Percentiles rank a stretch among this genome's conserved stretches.
These are phyloP conservation scores for Dothideomycetes sp. DNA, from an alignment of 2,329 filamentous ascomycete species.

Conservation along the genomic window DNA sequence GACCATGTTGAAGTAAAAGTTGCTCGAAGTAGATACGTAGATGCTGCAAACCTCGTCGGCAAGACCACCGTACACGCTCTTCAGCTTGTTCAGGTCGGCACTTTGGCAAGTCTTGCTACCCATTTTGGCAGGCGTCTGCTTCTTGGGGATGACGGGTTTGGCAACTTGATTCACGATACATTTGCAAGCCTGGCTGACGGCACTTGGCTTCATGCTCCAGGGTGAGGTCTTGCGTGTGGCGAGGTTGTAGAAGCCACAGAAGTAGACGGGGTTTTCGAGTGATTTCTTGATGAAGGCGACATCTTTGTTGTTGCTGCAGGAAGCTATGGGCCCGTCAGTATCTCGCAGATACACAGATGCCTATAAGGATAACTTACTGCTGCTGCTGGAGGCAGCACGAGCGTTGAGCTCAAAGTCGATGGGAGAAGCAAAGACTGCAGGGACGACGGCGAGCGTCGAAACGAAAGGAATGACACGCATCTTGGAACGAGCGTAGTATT, in stretches of 20 bases:
- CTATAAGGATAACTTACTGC: background rate
- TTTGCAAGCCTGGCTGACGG: background rate
- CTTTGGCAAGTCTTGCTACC: background rate
- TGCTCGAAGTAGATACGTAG: background rate
- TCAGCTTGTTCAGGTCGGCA: background rate
- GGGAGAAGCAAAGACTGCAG: background rate
- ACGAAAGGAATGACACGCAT: background rate
- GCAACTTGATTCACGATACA: background rate
- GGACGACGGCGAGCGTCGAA: background rate
- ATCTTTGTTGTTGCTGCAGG: background rate
- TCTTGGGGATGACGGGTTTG: background rate
- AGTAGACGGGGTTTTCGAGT: background rate
- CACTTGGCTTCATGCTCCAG: background rate
- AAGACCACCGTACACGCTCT: too few relatives aligned
- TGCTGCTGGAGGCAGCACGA: too few relatives aligned
- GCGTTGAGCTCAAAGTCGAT: conserved; percentile 1
- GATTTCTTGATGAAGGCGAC: background rate
- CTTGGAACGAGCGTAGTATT: too few relatives aligned
- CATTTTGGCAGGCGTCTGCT: background rate
- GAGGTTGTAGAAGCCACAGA: background rate
- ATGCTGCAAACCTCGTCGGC: background rate
- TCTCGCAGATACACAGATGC: background rate
- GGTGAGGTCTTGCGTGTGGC: background rate
- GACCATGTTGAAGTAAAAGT: background rate
- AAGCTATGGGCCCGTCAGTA: background rate